phyloP scores from a whole-genome alignment of 31 red algal genomes.

The Porphyra umbilicalis region DNA sequence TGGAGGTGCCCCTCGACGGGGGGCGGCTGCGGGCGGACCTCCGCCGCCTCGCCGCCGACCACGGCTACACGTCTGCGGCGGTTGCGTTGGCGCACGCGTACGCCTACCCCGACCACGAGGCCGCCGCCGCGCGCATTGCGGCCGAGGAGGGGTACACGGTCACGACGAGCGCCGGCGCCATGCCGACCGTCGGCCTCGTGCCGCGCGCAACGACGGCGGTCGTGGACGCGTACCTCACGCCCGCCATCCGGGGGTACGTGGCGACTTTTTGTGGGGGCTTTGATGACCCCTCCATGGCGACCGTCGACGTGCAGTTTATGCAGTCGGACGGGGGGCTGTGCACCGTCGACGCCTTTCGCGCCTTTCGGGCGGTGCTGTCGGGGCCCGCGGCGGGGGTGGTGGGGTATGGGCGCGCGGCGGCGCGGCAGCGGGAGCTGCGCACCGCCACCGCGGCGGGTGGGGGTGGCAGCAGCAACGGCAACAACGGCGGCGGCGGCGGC shows the following conservation, averaged over 20 bases:
- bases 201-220: constrained; percentile 71
- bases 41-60: constrained; percentile 1
- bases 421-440: constrained; percentile 10
- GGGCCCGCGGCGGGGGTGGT: constrained; percentile 96
- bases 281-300: constrained; percentile 10
- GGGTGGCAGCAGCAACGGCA: background rate
- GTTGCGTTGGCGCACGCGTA: constrained; percentile 90
- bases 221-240: constrained; percentile 95
- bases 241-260: constrained; percentile 70
- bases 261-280: constrained; percentile 55
- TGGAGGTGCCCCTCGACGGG: constrained; percentile 20
- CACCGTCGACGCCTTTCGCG: constrained; percentile 61
- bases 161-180: constrained; percentile 54
- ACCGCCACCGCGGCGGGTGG: background rate
- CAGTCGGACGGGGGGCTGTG: constrained; percentile 89
- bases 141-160: constrained; percentile 42
- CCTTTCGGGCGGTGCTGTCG: constrained; percentile 79
- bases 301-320: constrained; percentile 88
- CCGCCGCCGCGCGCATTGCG: constrained; percentile 34
- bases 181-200: constrained; percentile 80
- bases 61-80: constrained; percentile 59
- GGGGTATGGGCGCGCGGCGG: constrained; percentile 48
- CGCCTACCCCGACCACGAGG: constrained; percentile 69
- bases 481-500: background rate
- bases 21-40: constrained; percentile 9